These are phyloP conservation scores for Tricholoma hemisulphureum DNA, from an alignment of 768 basidiomycete species.

Conservation along the genomic window DNA sequence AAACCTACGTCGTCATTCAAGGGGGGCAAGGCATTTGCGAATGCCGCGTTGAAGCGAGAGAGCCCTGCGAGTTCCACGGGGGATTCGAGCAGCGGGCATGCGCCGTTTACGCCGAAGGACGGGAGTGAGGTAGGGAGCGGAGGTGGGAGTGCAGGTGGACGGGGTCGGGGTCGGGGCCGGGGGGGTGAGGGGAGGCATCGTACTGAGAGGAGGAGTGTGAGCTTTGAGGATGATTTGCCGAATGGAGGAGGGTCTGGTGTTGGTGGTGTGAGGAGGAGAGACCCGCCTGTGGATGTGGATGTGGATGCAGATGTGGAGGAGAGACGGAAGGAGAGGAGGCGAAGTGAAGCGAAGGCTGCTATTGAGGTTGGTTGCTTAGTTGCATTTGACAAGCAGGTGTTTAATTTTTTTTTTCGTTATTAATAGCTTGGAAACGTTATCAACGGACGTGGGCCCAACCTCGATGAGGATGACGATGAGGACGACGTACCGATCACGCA, in stretches of 20 bases:
- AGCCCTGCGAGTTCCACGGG: slow-evolving; percentile 86
- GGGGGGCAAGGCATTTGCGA: slow-evolving; percentile 53
- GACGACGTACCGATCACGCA: slow-evolving; percentile 50
- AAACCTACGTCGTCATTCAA: neutral
- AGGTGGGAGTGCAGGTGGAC: slow-evolving; percentile 11
- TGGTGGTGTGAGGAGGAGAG: slow-evolving; percentile 26
- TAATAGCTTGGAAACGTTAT: slow-evolving; percentile 82
- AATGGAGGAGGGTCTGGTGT: slow-evolving; percentile 10
- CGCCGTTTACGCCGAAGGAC: slow-evolving; percentile 75
- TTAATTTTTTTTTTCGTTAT: slow-evolving; percentile 7
- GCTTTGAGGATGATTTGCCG: slow-evolving; percentile 56
- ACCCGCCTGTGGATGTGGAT: slow-evolving; percentile 39
- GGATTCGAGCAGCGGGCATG: slow-evolving; percentile 75
- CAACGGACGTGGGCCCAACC: slow-evolving; percentile 69
- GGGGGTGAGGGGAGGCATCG: slow-evolving; percentile 38
- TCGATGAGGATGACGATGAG: slow-evolving; percentile 54
- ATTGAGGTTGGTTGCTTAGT: slow-evolving; percentile 65
- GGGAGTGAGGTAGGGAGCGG: slow-evolving; percentile 60
- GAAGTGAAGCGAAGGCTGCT: slow-evolving; percentile 82
- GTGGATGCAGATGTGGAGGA: slow-evolving; percentile 59
- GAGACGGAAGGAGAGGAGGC: slow-evolving; percentile 67
- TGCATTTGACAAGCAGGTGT: neutral
- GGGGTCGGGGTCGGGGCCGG: slow-evolving; percentile 24
- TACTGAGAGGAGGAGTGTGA: slow-evolving; percentile 66
- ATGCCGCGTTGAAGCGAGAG: slow-evolving; percentile 36